Percentiles rank a stretch among this genome's conserved stretches.
These are phyloP conservation scores for Oemleria cerasiformis DNA, from an alignment of 306 rosid genomes.

Conservation along the genomic window DNA sequence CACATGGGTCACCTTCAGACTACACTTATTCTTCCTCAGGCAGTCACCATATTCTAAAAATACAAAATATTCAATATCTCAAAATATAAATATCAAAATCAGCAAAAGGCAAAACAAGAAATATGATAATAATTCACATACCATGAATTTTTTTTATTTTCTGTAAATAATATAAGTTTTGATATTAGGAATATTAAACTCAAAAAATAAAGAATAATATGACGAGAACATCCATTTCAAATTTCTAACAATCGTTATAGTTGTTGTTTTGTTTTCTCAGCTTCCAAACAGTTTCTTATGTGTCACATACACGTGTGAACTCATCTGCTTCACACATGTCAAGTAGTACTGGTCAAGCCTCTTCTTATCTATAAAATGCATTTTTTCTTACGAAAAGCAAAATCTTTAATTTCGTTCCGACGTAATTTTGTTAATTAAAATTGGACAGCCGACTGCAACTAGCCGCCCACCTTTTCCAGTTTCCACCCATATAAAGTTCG, in stretches of 20 bases:
- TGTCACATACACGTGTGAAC: background rate
- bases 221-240: too few relatives aligned
- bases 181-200: too few relatives aligned
- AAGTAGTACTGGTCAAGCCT: background rate
- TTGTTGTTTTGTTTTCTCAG: background rate
- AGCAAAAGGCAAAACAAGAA: too few relatives aligned
- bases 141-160: too few relatives aligned
- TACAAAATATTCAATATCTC: too few relatives aligned
- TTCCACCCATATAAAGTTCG: background rate
- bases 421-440: background rate
- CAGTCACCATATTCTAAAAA: too few relatives aligned
- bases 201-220: too few relatives aligned
- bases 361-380: background rate
- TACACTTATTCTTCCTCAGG: background rate
- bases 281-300: background rate
- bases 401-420: background rate
- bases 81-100: too few relatives aligned
- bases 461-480: background rate
- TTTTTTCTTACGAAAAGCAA: background rate
- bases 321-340: background rate
- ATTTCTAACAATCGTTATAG: too few relatives aligned
- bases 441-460: background rate
- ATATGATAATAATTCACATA: too few relatives aligned
- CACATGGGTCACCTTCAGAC: background rate
- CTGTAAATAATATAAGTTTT: too few relatives aligned